These are phyloP conservation scores for Neurospora hispaniola DNA, from an alignment of 495 filamentous ascomycete species.

Conservation along the genomic window DNA sequence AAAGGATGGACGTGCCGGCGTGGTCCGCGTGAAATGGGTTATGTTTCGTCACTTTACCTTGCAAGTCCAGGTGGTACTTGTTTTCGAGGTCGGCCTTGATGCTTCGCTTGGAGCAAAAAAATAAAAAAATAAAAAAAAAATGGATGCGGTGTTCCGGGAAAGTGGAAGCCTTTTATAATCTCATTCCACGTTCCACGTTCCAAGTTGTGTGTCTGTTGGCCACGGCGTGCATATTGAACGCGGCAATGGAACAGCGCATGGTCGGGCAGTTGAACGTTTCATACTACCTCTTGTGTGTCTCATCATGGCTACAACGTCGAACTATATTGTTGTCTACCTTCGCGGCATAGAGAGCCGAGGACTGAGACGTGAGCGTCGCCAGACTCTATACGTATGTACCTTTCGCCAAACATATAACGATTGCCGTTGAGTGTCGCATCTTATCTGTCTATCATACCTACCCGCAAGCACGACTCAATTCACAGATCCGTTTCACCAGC, in stretches of 20 bases:
- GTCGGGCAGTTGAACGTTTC: neutral
- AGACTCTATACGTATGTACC: neutral
- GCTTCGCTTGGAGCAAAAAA: neutral
- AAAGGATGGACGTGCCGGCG: neutral
- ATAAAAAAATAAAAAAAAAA: no score
- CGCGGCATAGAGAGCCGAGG: neutral
- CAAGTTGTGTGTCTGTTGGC: neutral
- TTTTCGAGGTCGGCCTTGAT: neutral
- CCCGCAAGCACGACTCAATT: neutral
- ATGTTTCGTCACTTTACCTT: neutral
- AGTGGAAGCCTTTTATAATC: neutral
- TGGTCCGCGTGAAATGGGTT: neutral
- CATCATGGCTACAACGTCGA: neutral
- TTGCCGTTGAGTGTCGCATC: neutral
- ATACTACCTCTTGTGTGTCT: neutral
- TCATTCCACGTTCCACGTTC: neutral
- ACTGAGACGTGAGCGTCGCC: neutral
- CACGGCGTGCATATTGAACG: neutral
- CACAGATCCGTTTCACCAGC: neutral
- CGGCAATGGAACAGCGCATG: neutral
- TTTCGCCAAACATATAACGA: neutral
- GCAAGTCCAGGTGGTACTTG: neutral
- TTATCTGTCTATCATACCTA: neutral
- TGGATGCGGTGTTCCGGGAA: neutral
- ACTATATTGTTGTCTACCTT: neutral